Evolutionary conservation across 495 filamentous ascomycete genomes (phyloP), one percentile per base, ranked within the genome.

Genomic region (Hypoxylon lenormandii): DNA sequence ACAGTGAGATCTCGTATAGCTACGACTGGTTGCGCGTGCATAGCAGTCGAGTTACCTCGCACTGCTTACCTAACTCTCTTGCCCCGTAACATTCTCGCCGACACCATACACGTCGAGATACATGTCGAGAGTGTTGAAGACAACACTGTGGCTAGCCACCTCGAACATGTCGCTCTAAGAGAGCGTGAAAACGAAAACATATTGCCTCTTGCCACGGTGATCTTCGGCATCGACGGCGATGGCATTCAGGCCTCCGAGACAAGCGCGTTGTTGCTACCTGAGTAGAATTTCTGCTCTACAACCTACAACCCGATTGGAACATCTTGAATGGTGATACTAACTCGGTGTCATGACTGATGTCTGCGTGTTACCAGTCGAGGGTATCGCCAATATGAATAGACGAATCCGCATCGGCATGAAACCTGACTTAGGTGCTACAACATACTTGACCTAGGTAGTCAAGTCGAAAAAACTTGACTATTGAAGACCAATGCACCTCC

Each of bases 301-400:
- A 36, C 55, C 40, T 70, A 63, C 55, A 53, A 36, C 55, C 47
- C 60, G 66, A 65, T 60, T 40, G 66, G 59, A 65, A 64, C 55
- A 70, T 54, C 19, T 30, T 48, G 42, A 47, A 54, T 23, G 47
- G 12, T 46, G 45, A 45, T n/a, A 57, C 13, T 26, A 28, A 37
- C 43, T 43, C 40, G 47, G 42, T 46, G 43, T 50, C 42, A 38
- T 51, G 51, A 22, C 23, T 51, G 30, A 37, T 21, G 55, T n/a
- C 15, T 70, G 18, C 55, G 66, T 64, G 60, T 57, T 49, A 56
- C 60, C 38, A 47, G 30, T 60, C 19, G 10, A 43, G 46, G 66
- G 55, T 53, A 45, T 55, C 60, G 50, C 36, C 10, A 38, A 53
- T 57, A 28, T 60, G 48, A 65, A 40, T 45, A 64, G 38, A 60